Evolutionary conservation across 2,329 filamentous ascomycete species (phyloP).

Genomic region (Dactylellina leptospora): DNA sequence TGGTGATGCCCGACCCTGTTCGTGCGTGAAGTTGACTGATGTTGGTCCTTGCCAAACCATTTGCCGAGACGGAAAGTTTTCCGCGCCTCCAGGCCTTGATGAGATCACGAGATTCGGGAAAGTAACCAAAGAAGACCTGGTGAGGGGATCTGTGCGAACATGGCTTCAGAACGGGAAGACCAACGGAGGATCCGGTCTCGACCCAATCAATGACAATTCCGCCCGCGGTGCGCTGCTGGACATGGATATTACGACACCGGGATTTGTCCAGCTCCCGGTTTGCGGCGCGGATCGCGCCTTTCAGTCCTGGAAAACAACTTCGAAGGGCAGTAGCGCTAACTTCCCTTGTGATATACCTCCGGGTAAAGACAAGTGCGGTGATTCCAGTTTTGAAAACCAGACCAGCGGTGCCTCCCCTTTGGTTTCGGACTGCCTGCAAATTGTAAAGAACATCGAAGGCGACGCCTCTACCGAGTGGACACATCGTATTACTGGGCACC

Average conservation of each 20-base stretch:
- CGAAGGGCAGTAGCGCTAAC: constrained; percentile 54
- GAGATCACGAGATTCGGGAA: constrained; percentile 57
- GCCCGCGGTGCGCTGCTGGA: constrained; percentile 55
- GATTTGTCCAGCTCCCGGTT: constrained; percentile 61
- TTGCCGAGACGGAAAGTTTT: constrained; percentile 57
- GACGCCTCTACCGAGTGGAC: constrained; percentile 52
- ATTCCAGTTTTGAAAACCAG: constrained; percentile 59
- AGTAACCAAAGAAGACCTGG: constrained; percentile 54
- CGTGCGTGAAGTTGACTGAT: constrained; percentile 4
- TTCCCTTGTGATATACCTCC: constrained; percentile 60
- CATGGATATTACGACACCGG: constrained; percentile 59
- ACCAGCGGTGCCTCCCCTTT: constrained; percentile 59
- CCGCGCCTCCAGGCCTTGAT: constrained; percentile 57
- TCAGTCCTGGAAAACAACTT: constrained; percentile 58
- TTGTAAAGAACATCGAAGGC: constrained; percentile 59
- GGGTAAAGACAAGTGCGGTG: constrained; percentile 57
- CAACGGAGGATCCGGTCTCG: constrained; percentile 57
- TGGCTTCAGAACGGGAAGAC: constrained; percentile 58
- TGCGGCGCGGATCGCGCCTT: constrained; percentile 60
- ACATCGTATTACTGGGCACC: constrained; percentile 51
- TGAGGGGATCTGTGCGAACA: constrained; percentile 56
- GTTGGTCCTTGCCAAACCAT: constrained; percentile 27
- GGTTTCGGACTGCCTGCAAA: constrained; percentile 59
- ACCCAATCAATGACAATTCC: constrained; percentile 56
- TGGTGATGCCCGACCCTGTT: constrained; percentile 55